Percentiles rank a stretch among this genome's conserved stretches.
Conservation (phyloP, 2,329 filamentous ascomycete genomes). For the Leptographium galeiforme region DNA sequence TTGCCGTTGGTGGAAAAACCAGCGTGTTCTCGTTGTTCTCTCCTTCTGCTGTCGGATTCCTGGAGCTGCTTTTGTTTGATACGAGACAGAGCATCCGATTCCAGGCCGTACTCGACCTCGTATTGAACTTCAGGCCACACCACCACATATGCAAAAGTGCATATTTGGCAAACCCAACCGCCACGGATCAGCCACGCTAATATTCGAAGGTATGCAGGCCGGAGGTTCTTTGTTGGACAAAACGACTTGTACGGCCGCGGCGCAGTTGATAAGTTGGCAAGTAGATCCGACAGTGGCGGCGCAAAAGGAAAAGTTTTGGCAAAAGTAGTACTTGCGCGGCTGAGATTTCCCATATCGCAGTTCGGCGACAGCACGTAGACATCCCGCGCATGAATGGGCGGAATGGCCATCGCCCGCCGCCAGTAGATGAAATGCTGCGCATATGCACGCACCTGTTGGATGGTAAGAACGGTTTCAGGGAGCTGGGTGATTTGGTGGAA, state of each 20-base stretch:
- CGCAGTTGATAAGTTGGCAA: conserved; percentile 67
- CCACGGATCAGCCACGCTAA: conserved; percentile 86
- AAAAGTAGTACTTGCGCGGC: conserved; percentile 58
- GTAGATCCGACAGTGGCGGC: conserved; percentile 71
- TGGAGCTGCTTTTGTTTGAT: conserved; percentile 15
- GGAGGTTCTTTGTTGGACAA: conserved; percentile 77
- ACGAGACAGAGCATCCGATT: conserved; percentile 44
- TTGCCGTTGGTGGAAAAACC: not conserved
- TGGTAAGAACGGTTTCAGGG: conserved; percentile 52
- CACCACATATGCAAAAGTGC: conserved; percentile 80
- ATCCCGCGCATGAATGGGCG: conserved; percentile 78
- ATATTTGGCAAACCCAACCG: conserved; percentile 86
- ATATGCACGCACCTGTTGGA: conserved; percentile 72
- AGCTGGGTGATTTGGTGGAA: conserved; percentile 56
- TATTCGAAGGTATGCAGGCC: conserved; percentile 77
- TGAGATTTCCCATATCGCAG: conserved; percentile 61
- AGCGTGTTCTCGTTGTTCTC: not conserved
- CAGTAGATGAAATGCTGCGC: conserved; percentile 92
- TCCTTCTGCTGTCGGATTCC: not conserved
- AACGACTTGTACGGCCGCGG: conserved; percentile 74
- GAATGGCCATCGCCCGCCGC: conserved; percentile 83
- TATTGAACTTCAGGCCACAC: conserved; percentile 73
- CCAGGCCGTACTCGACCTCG: conserved; percentile 60
- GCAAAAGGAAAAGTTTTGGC: conserved; percentile 69
- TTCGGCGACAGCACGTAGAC: conserved; percentile 88